Evolutionary conservation across 495 filamentous ascomycete species (phyloP), one percentile per base, ranked within the genome.

Genomic region (Xanthoparmelia taractica): DNA sequence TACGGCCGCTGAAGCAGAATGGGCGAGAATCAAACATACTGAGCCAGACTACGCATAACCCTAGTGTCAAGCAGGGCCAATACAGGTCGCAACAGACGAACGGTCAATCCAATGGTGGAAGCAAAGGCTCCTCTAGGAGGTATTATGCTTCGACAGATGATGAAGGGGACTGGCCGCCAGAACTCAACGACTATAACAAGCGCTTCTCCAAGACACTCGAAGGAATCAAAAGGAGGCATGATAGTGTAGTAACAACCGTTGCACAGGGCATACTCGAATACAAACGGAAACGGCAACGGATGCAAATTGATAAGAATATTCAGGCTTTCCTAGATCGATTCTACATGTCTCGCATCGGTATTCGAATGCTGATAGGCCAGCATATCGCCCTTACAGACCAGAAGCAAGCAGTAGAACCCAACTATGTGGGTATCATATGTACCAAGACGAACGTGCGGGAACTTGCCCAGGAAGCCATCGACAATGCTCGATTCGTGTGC

Each of bases 331-430:
- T 98, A 61, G 94, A 98, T 76, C 89, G 94, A 58, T 98, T 98
- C 73, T 98, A 98, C 79, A 98, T 98, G 94, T 96, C 91, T 40
- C 91, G 94, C n/a, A 98, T 98, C 66, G 94, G 94, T 66, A 98
- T 98, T 60, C 90, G 94, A 65, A 98, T 98, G 94, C 83, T 98
- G 18, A 96, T 98, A 60, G 94, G 94, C 37, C 94, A 98, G 73
- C 94, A 98, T 75, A 94, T 98, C 63, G 95, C 94, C 63, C 80
- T 98, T 59, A 96, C 92, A 25, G 92, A 97, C 70, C 91, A 96
- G 78, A 88, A 86, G 61, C 86, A 92, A 66, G 83, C 88, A 66
- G 84, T 85, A 50, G 92, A 97, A 73, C 90, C 89, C 38, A 87
- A 90, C 63, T 97, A 98, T 72, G 94, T 98, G 60, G 94, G 94